Percentiles rank a stretch among this genome's conserved stretches.
Evolutionary conservation across 2,329 filamentous ascomycete genomes (phyloP).

Genomic region (Apiospora sp.): DNA sequence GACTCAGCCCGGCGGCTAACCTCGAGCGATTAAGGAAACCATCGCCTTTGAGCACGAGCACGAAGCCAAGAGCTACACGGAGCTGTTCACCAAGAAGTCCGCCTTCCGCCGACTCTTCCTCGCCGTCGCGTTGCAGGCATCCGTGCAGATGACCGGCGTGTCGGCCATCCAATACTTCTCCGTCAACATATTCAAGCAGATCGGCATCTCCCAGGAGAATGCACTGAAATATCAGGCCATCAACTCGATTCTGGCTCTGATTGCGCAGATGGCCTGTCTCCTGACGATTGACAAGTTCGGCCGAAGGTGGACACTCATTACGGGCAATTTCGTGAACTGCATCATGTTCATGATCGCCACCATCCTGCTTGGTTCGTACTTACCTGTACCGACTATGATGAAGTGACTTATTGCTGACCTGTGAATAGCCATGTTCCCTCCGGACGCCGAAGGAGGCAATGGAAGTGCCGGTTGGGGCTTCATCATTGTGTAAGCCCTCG

Average conservation of each 20-base stretch:
- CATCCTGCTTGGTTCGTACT: conserved; percentile 49
- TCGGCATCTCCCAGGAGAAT: conserved; percentile 70
- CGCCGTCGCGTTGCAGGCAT: conserved; percentile 73
- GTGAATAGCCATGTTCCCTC: conserved; percentile 63
- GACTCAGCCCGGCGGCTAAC: background rate
- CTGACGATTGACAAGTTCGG: conserved; percentile 74
- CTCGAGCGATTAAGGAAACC: conserved; percentile 38
- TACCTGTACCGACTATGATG: background rate
- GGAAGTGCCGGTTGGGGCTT: conserved; percentile 71
- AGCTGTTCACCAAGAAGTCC: conserved; percentile 71
- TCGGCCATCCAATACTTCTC: conserved; percentile 80
- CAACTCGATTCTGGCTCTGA: conserved; percentile 72
- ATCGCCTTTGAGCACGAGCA: conserved; percentile 73
- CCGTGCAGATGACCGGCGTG: conserved; percentile 79
- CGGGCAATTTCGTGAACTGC: conserved; percentile 75
- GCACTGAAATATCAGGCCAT: conserved; percentile 81
- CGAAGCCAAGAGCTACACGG: conserved; percentile 73
- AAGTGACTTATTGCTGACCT: background rate
- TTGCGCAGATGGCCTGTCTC: conserved; percentile 75
- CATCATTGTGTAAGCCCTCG: conserved; percentile 61
- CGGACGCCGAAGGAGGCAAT: conserved; percentile 57
- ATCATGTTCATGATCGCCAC: conserved; percentile 76
- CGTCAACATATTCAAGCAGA: conserved; percentile 70
- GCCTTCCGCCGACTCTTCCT: conserved; percentile 77
- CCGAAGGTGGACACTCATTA: conserved; percentile 75